phyloP scores from a whole-genome alignment of 2,329 filamentous ascomycete genomes.

The Akanthomyces muscarius region DNA sequence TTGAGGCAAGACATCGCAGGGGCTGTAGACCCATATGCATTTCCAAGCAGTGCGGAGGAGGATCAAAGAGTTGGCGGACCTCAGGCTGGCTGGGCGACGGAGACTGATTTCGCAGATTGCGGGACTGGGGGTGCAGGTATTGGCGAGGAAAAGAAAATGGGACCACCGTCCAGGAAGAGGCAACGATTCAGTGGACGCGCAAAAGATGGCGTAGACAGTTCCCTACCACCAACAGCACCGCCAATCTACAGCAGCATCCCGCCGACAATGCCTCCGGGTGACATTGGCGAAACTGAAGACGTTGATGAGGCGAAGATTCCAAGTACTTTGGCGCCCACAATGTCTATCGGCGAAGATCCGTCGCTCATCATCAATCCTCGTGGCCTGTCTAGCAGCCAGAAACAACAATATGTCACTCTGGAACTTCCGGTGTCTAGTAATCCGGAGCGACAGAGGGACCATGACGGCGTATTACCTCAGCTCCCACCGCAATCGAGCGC shows the following conservation, averaged over 20 bases:
- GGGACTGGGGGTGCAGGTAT: background rate
- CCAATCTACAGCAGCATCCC: slow-evolving; percentile 24
- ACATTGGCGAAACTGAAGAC: background rate
- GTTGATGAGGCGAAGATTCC: background rate
- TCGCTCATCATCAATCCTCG: slow-evolving; percentile 33
- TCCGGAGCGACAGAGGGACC: slow-evolving; percentile 6
- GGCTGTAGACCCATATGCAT: slow-evolving; percentile 38
- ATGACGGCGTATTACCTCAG: background rate
- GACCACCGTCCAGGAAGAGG: slow-evolving; percentile 1
- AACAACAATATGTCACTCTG: slow-evolving; percentile 32
- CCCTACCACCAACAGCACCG: background rate
- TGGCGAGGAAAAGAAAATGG: background rate
- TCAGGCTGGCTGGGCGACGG: background rate
- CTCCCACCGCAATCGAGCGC: background rate
- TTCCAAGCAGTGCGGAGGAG: slow-evolving; percentile 41
- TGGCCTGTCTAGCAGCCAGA: slow-evolving; percentile 35
- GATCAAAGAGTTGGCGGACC: background rate
- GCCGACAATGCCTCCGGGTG: slow-evolving; percentile 21
- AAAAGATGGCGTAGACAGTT: background rate
- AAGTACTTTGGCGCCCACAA: slow-evolving; percentile 14
- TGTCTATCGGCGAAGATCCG: slow-evolving; percentile 25
- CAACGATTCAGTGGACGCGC: background rate
- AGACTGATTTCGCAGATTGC: background rate
- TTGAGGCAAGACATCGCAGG: slow-evolving; percentile 10
- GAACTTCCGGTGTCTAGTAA: slow-evolving; percentile 21